Percentiles rank a stretch among this genome's conserved stretches.
These are phyloP conservation scores for Triglochin maritima DNA, from an alignment of 106 monocot species.

Conservation along the genomic window DNA sequence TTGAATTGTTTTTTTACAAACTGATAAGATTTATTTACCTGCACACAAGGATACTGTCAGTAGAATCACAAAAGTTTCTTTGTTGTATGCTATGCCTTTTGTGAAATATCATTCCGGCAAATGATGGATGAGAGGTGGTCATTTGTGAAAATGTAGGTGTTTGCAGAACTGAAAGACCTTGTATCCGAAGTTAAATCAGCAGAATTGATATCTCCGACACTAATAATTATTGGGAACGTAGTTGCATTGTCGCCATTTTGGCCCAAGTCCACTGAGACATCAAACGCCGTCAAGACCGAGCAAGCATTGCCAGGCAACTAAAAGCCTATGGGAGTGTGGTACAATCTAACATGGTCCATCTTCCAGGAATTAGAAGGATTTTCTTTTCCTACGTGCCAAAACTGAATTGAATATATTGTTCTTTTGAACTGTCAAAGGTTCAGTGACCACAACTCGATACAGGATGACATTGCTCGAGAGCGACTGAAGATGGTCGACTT, in stretches of 20 bases:
- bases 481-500: no score
- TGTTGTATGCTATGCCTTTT: no score
- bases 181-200: constrained; percentile 59
- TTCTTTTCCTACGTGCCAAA: no score
- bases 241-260: constrained; percentile 75
- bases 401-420: no score
- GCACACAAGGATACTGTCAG: no score
- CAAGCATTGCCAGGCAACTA: constrained; percentile 1
- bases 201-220: constrained; percentile 64
- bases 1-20: neutral
- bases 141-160: constrained; percentile 35
- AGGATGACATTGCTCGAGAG: no score
- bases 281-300: neutral
- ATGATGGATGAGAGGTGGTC: no score
- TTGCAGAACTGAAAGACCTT: constrained; percentile 53
- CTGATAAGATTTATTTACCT: no score
- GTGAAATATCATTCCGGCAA: no score
- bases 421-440: no score
- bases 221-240: constrained; percentile 82
- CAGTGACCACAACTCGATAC: no score
- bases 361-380: no score
- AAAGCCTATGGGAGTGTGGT: neutral
- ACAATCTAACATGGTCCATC: neutral
- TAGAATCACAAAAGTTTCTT: neutral
- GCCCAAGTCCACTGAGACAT: constrained; percentile 22